Percentiles rank a stretch among this genome's conserved stretches.
phyloP scores from a whole-genome alignment of 331 rosid species.

The Malus hybrid region DNA sequence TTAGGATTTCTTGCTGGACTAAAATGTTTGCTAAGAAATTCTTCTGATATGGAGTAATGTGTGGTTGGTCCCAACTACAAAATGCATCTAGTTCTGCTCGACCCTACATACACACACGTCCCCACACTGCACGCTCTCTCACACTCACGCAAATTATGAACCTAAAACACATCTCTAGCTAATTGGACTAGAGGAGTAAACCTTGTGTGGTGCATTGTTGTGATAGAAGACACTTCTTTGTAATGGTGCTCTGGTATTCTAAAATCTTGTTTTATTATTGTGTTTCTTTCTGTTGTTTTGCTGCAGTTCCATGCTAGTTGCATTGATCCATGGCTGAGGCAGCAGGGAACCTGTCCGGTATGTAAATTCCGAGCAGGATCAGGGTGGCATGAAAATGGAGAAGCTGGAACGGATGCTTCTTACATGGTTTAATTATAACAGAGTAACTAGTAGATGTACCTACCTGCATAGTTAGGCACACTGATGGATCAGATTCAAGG shows the following conservation, averaged over 20 bases:
- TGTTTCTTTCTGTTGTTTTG: not conserved
- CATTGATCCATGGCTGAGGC: conserved; percentile 63
- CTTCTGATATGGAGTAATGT: not conserved
- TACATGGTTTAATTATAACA: conserved; percentile 31
- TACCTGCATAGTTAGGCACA: not conserved
- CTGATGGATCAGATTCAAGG: conserved; percentile 5
- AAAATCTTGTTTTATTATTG: not conserved
- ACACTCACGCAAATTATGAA: not conserved
- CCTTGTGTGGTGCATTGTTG: too few relatives aligned
- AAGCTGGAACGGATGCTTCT: conserved; percentile 40
- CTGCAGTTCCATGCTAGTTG: conserved; percentile 82
- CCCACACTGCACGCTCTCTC: not conserved
- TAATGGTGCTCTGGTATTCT: too few relatives aligned
- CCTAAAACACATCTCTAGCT: not conserved
- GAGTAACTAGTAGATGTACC: not conserved
- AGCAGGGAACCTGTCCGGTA: conserved; percentile 83
- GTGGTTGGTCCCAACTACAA: not conserved
- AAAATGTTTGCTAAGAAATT: not conserved
- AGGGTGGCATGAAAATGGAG: conserved; percentile 57
- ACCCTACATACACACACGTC: not conserved
- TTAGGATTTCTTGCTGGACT: not conserved
- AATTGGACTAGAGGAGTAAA: not conserved
- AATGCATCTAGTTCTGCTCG: not conserved
- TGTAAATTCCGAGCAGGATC: conserved; percentile 64
- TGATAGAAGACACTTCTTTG: too few relatives aligned